A percentile compares a stretch with the other conserved stretches of the same genome.
Evolutionary conservation across 352 stramenopile genomes (phyloP).

Genomic region (Pythium scleroteichum): DNA sequence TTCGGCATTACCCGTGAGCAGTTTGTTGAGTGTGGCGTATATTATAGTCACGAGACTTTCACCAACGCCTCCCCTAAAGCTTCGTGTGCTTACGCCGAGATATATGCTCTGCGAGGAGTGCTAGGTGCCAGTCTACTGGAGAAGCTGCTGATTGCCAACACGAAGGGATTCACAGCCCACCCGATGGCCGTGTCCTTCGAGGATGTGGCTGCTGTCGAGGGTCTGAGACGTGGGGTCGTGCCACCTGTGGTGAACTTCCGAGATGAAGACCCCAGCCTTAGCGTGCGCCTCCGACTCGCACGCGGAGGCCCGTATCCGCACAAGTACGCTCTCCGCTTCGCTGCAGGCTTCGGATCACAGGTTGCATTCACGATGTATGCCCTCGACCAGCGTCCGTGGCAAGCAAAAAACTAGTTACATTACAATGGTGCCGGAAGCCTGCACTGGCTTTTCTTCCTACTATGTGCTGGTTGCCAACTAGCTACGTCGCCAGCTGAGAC

Average conservation of each 20-base stretch:
- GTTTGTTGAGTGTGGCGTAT: slow-evolving; percentile 93
- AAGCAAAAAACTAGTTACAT: slow-evolving; percentile 11
- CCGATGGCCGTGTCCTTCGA: slow-evolving; percentile 97
- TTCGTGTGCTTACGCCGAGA: slow-evolving; percentile 95
- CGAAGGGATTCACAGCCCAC: slow-evolving; percentile 95
- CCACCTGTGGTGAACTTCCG: slow-evolving; percentile 93
- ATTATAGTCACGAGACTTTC: slow-evolving; percentile 97
- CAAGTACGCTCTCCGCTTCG: slow-evolving; percentile 95
- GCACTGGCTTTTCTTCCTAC: slow-evolving; percentile 4
- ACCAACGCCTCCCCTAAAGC: slow-evolving; percentile 92
- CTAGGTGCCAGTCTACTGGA: slow-evolving; percentile 70
- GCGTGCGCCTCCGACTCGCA: slow-evolving; percentile 54
- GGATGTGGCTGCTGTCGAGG: slow-evolving; percentile 93
- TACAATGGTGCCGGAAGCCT: slow-evolving; percentile 1
- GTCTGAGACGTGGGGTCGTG: slow-evolving; percentile 81
- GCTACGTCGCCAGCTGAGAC: no score
- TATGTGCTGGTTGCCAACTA: background rate
- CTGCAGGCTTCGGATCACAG: slow-evolving; percentile 95
- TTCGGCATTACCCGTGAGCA: slow-evolving; percentile 91
- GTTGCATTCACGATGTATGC: slow-evolving; percentile 96
- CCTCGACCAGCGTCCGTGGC: slow-evolving; percentile 33
- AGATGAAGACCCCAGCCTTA: slow-evolving; percentile 75
- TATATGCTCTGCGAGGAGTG: slow-evolving; percentile 61
- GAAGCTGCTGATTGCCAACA: slow-evolving; percentile 89
- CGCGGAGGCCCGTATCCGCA: slow-evolving; percentile 64